These are phyloP conservation scores for Maudiozyma bulderi DNA, from an alignment of 805 yeast genomes.

Conservation along the genomic window DNA sequence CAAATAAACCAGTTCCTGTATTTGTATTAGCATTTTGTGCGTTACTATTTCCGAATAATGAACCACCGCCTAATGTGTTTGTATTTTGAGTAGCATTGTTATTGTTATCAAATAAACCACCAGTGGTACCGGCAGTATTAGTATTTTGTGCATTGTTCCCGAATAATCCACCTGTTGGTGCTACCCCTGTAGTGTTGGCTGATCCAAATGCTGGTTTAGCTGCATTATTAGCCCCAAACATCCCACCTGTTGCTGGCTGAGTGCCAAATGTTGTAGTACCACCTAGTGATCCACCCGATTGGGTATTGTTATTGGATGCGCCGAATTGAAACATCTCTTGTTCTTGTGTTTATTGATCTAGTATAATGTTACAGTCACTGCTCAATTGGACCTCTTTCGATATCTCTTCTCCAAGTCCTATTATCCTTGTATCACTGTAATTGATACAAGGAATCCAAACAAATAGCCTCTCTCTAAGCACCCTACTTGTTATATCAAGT, in stretches of 20 bases:
- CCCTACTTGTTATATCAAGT: too few relatives aligned
- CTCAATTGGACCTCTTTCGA: not conserved
- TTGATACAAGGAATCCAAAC: not conserved
- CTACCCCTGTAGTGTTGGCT: not conserved
- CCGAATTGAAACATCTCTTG: slow-evolving; percentile 15
- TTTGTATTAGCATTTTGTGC: too few relatives aligned
- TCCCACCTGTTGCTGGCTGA: slow-evolving; percentile 6
- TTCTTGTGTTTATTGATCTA: not conserved
- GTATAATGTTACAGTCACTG: not conserved
- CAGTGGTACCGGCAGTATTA: not conserved
- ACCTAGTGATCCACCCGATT: slow-evolving; percentile 5
- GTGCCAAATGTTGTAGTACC: slow-evolving; percentile 12
- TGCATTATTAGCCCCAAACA: not conserved
- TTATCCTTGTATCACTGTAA: not conserved
- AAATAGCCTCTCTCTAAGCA: too few relatives aligned
- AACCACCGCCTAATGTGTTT: slow-evolving; percentile 12
- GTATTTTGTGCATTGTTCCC: not conserved
- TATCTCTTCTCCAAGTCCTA: not conserved
- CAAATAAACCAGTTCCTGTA: slow-evolving; percentile 8
- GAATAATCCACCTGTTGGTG: slow-evolving; percentile 3
- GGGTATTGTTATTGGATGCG: slow-evolving; percentile 4
- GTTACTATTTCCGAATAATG: slow-evolving; percentile 12
- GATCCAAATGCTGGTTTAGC: not conserved
- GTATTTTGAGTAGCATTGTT: not conserved
- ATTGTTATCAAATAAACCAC: slow-evolving; percentile 3